Base-by-base conservation (phyloP, 106 monocot species). In the Agapanthus africanus region DNA sequence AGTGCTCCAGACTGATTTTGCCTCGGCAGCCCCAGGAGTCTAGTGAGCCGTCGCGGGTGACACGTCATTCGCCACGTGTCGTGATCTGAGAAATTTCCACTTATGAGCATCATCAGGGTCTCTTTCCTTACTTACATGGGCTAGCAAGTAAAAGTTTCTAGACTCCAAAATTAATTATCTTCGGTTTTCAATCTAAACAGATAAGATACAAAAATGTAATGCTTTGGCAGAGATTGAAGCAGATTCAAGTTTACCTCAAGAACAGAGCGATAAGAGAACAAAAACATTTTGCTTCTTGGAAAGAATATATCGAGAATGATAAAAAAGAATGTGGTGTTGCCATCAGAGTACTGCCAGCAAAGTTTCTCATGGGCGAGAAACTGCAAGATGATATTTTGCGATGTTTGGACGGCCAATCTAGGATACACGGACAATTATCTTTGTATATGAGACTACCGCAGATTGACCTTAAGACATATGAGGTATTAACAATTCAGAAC, bases 111-210 rank as follows among this genome's bases (percentile, higher is more conserved):
- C n/a, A n/a, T n/a, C n/a, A 68, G 42, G 79, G 73, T 59, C 65
- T 73, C 27, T 69, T 72, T 34, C 47, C 67, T 38, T 73, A 73
- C 68, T 68, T 79, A 33, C 78, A 79, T 40, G 47, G 68, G 26
- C 32, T 73, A 40, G 73, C 61, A 51, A 68, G 73, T 38, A 2
- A 31, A 33, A 3, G 10, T 31, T 7, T 28, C 22, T 59, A 59
- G 1, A 6, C 4, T 14, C 25, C 25, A 27, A 57, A 7, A 26
- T 27, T 27, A 25, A 14, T n/a, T 27, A 59, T 8, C 26, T 11
- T 11, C 18, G 13, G 40, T 14, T 16, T 25, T 11, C 32, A 16
- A 64, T 27, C 0, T 19, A 37, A n/a, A n/a, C n/a, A n/a, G n/a
- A n/a, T n/a, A n/a, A n/a, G n/a, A n/a, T n/a, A n/a, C n/a, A 34